A percentile compares a stretch with the other conserved stretches of the same genome.
Evolutionary conservation across 345 rosid species (phyloP).

Genomic region (Cardiospermum halicacabum): DNA sequence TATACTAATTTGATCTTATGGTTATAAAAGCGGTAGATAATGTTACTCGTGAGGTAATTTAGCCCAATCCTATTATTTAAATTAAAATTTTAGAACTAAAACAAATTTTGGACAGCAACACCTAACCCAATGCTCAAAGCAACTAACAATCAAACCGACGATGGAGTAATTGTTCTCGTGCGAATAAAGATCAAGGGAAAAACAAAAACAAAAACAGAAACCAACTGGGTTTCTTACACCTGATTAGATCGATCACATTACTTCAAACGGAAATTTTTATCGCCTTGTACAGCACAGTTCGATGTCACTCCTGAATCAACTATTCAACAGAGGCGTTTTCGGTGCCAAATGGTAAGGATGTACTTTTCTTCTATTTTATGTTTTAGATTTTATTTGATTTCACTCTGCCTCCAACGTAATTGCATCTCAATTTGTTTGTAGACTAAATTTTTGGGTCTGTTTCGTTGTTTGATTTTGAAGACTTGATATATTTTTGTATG

Average conservation of each 20-base stretch:
- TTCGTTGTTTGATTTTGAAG: background rate
- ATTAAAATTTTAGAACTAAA: no score
- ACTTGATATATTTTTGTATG: conserved; percentile 9
- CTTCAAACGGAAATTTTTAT: background rate
- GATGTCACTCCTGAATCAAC: conserved; percentile 90
- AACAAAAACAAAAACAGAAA: no score
- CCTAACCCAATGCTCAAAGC: background rate
- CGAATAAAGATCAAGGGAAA: background rate
- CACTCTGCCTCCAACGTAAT: background rate
- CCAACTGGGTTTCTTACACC: background rate
- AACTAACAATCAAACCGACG: background rate
- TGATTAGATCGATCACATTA: background rate
- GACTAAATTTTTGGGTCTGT: background rate
- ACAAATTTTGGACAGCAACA: background rate
- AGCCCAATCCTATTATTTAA: no score
- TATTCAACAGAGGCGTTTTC: conserved; percentile 88
- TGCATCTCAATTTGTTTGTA: background rate
- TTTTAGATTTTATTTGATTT: background rate
- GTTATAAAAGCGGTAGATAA: no score
- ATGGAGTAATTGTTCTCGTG: background rate
- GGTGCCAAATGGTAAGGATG: conserved; percentile 65
- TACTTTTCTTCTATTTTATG: conserved; percentile 2
- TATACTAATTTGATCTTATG: no score
- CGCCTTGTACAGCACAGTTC: background rate
- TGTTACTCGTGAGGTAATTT: no score